Evolutionary conservation across 768 basidiomycete species (phyloP), one percentile per base, ranked within the genome.

Genomic region (Chalciporus pseudorubinellus): DNA sequence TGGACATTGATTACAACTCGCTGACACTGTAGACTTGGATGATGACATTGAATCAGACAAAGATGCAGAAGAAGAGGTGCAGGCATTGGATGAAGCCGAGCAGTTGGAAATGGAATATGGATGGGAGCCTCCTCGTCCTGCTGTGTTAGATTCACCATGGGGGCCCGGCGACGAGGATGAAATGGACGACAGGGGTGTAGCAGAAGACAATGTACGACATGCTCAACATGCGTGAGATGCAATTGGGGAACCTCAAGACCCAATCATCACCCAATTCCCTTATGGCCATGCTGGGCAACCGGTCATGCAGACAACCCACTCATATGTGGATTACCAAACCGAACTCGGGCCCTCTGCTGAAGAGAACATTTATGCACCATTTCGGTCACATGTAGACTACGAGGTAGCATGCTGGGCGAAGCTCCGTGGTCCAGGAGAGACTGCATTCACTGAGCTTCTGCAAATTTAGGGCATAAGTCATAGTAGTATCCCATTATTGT

Each of bases 391-490:
- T 31, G 34, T 72, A 2, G 72, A 75, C 31, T 77, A 72, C 73
- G 70, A 73, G 49, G 18, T 76, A 24, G 74, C 70, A 4, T 42
- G 55, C 18, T 75, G 76, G 74, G 73, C 70, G 2, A 76, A 75
- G 51, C 48, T 70, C 1, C 58, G 62, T 0, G 72, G 72, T 0
- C 57, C 68, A 0, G 61, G 71, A 7, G 71, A 74, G 0, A 72
- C 70, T 0, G 74, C 74, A 1, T 57, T 76, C 20, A 54, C 68
- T 0, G 73, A 77, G 1, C 50, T 78, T 0, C 54, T 77, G 4
- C 49, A 44, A 3, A 78, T 79, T 47, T 60, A 72, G 4, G 74
- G 69, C 6, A 72, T 76, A 60, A 43, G 71, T 69, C 14, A 31
- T 14, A 33, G 20, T 45, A 5, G 7, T n/a, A 24, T 7, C 29